Evolutionary conservation across 805 yeast species (phyloP), one percentile per base, ranked within the genome.

Genomic region (Clavispora fructus): DNA sequence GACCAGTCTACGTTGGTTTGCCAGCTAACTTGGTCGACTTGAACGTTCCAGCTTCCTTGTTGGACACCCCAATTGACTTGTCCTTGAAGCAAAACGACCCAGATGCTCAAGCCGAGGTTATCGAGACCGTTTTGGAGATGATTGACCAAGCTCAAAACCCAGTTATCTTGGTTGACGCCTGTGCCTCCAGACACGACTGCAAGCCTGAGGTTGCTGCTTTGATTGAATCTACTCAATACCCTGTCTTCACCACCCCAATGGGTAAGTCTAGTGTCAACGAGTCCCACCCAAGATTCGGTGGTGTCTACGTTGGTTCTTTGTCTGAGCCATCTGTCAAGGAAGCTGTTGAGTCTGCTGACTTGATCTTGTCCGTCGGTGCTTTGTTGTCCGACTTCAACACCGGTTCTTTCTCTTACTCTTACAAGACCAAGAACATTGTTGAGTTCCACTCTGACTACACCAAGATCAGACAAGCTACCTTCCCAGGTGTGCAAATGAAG

Each of bases 361-460:
- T 87, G 65, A 75, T 87, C 47, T 65, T 87, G 50, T 83, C 92
- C 30, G 77, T 87, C 56, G 96, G 96, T 67, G 91, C 90, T 43
- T 71, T 87, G 63, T 72, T 87, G 61, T 86, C 94, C 43, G 96
- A 87, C 68, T 88, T 85, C 80, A 87, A 87, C 77, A 87, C 96
- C 42, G 95, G 95, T 63, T 85, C 95, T 17, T 84, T 84, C 74
- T 80, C 89, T 32, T 84, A 84, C 71, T 77, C 83, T 47, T 83
- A 83, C 73, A 77, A 80, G 66, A 84, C 91, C 57, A 80, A 78
- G 67, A 83, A 84, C 71, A 78, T 84, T 59, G 79, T 84, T 54
- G 91, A 84, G 71, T 82, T 84, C 78, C 91, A 84, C 69, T 83
- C 90, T 16, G 86, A 84, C 69, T 75, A 80, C 72, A 79, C 82